These are phyloP conservation scores for Arabidopsis hybrid DNA, from an alignment of 441 rosid species.

Conservation along the genomic window DNA sequence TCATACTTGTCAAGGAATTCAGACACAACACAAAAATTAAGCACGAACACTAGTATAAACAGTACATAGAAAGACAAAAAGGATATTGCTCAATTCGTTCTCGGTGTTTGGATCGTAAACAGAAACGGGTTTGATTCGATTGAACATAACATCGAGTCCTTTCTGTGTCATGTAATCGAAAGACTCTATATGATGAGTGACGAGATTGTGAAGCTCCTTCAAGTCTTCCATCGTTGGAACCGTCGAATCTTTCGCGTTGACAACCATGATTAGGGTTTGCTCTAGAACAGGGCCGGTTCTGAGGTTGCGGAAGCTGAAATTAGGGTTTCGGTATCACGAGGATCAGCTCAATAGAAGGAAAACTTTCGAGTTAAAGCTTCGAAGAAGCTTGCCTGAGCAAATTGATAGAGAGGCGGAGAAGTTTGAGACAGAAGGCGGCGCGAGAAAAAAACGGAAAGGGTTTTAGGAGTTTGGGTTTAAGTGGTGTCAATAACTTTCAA, in stretches of 20 bases:
- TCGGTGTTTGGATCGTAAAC: constrained; percentile 56
- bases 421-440: constrained; percentile 3
- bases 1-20: constrained; percentile 59
- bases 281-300: neutral
- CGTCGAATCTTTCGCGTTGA: constrained; percentile 34
- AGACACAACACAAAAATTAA: constrained; percentile 1
- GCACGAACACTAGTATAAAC: neutral
- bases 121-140: constrained; percentile 61
- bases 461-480: constrained; percentile 17
- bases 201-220: constrained; percentile 66
- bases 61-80: constrained; percentile 26
- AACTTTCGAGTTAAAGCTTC: neutral
- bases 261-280: constrained; percentile 31
- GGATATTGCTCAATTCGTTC: constrained; percentile 75
- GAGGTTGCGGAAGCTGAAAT: neutral
- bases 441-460: neutral
- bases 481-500: neutral
- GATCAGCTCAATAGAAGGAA: no score
- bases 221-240: constrained; percentile 49
- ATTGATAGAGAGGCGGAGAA: neutral
- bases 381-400: constrained; percentile 6
- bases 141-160: constrained; percentile 83
- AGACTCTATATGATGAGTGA: constrained; percentile 85
- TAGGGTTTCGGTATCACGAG: neutral
- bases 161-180: constrained; percentile 76